Conservation (phyloP, 192 early-diverging fungal species). For the Gonapodya sp. region DNA sequence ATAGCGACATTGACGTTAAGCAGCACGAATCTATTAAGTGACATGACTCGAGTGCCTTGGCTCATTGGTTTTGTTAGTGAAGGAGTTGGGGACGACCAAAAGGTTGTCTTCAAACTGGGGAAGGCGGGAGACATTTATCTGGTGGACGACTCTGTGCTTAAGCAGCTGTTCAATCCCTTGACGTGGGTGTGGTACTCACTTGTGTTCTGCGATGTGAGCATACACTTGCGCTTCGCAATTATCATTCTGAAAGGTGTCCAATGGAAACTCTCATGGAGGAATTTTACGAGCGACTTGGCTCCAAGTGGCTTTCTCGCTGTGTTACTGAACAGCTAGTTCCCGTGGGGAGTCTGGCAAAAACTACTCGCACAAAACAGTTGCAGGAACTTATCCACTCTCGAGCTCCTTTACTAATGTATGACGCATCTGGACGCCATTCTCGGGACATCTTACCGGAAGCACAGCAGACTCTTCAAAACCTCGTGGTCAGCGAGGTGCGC, state of each 20-base stretch:
- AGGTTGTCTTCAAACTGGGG: conserved; percentile 41
- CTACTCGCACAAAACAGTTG: conserved; percentile 35
- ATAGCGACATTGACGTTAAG: conserved; percentile 49
- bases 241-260: conserved; percentile 36
- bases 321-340: conserved; percentile 54
- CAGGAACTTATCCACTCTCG: conserved; percentile 60
- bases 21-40: conserved; percentile 26
- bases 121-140: conserved; percentile 62
- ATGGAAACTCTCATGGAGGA: conserved; percentile 62
- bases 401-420: conserved; percentile 66
- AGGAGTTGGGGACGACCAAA: conserved; percentile 14
- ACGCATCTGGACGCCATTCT: conserved; percentile 22
- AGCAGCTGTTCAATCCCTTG: conserved; percentile 65
- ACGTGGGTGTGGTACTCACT: conserved; percentile 21
- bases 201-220: conserved; percentile 4
- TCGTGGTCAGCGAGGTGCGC: conserved; percentile 57
- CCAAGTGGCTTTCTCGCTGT: conserved; percentile 10
- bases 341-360: conserved; percentile 47
- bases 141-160: conserved; percentile 63
- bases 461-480: conserved; percentile 40
- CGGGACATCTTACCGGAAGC: conserved; percentile 34
- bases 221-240: neutral
- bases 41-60: conserved; percentile 54
- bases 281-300: conserved; percentile 34
- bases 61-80: conserved; percentile 50